Evolutionary conservation across 2,329 filamentous ascomycete species (phyloP).

Genomic region (Aureobasidium melanogenum): DNA sequence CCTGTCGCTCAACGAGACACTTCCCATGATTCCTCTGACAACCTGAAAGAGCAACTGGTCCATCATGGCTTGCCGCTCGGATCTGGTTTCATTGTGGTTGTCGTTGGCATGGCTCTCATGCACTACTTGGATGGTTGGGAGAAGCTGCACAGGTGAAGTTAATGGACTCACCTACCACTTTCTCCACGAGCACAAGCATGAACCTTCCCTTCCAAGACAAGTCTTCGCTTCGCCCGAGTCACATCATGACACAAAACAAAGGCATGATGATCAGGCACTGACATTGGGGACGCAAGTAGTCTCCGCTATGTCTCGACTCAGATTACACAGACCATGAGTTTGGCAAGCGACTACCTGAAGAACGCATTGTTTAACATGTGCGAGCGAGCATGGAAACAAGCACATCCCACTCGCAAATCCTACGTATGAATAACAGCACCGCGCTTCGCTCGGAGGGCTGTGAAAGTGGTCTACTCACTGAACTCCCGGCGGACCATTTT

Average conservation of each 20-base stretch:
- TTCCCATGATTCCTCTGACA: not conserved
- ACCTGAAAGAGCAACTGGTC: not conserved
- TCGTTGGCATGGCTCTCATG: slow-evolving; percentile 9
- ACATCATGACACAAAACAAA: not conserved
- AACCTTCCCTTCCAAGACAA: not conserved
- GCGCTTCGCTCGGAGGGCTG: not conserved
- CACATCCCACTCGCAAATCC: not conserved
- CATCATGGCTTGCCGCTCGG: slow-evolving; percentile 6
- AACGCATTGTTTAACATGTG: not conserved
- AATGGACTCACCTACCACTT: not conserved
- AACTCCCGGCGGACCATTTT: not conserved
- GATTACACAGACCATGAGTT: not conserved
- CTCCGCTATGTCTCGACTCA: not conserved
- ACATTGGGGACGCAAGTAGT: slow-evolving; percentile 4
- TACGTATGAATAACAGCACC: not conserved
- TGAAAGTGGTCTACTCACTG: not conserved
- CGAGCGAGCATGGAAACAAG: slow-evolving; percentile 2
- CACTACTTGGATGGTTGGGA: slow-evolving; percentile 11
- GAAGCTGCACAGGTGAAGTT: slow-evolving; percentile 11
- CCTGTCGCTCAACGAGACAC: not conserved
- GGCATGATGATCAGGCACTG: not conserved
- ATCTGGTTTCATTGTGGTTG: slow-evolving; percentile 1
- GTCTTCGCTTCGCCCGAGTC: not conserved
- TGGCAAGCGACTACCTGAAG: not conserved
- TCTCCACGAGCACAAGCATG: not conserved